Base-by-base conservation (phyloP, 2,329 filamentous ascomycete species). In the Nemania bipapillata region DNA sequence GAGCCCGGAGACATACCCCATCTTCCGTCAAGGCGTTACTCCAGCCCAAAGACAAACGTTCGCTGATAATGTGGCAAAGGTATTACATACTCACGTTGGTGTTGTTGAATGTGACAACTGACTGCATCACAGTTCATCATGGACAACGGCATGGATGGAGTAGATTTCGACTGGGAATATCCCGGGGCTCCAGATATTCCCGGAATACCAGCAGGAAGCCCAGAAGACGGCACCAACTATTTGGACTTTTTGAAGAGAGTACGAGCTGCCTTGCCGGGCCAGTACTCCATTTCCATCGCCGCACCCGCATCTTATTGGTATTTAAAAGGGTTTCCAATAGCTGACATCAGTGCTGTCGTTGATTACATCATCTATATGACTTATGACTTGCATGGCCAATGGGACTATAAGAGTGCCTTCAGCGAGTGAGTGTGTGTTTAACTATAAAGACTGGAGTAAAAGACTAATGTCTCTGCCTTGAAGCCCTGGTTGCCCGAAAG, bases 91-190 rank as follows among this genome's bases (percentile, higher is more conserved):
- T n/a, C n/a, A n/a, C n/a, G n/a, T n/a, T n/a, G n/a, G n/a, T n/a
- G n/a, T n/a, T n/a, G n/a, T n/a, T n/a, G n/a, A n/a, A n/a, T n/a
- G n/a, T n/a, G n/a, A n/a, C 73, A 77, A 0, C 56, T 72, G 28
- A 75, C n/a, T 0, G 74, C 82, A 65, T 63, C 74, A 22, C 63
- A 75, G 35, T 76, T 83, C 74, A 11, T 80, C 68, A 30, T 77
- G 57, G 15, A 81, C 47, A 28, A 77, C 7, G 61, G 58, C 2
- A 63, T 79, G 0, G 79, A 79, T 40, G 83, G 84, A 1, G 76
- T 82, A 1, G 83, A 86, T 63, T 61, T 86, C 0, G 52, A 85
- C 65, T 85, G 83, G 83, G 82, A 85, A 57, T 84, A 81, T 64
- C 83, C 83, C 0, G 80, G 74, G 70, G 52, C 52, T 6, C 45